phyloP scores from a whole-genome alignment of 2,329 filamentous ascomycete species.

The Aspergillus oerlinghausenensis region DNA sequence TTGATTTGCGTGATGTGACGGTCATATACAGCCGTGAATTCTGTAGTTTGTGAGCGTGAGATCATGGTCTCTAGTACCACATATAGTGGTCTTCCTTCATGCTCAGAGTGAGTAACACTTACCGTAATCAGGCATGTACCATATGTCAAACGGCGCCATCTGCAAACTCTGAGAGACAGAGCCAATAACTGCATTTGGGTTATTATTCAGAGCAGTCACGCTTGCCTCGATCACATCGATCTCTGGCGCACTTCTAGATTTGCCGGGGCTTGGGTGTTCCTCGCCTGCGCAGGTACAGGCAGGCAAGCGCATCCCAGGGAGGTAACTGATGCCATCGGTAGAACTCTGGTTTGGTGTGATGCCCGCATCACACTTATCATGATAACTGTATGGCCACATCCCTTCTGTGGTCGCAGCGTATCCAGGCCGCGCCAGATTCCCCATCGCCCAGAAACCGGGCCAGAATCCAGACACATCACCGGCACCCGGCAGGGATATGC shows the following conservation, averaged over 20 bases:
- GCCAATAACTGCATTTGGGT: slow-evolving; percentile 49
- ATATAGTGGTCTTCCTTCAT: background rate
- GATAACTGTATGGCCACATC: slow-evolving; percentile 70
- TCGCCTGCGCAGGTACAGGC: slow-evolving; percentile 61
- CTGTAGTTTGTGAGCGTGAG: slow-evolving; percentile 16
- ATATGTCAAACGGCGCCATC: slow-evolving; percentile 65
- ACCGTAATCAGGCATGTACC: slow-evolving; percentile 61
- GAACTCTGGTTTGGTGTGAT: slow-evolving; percentile 70
- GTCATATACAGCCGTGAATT: slow-evolving; percentile 64
- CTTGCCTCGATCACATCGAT: slow-evolving; percentile 70
- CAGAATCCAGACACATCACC: slow-evolving; percentile 67
- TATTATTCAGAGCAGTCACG: slow-evolving; percentile 49
- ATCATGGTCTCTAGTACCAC: background rate
- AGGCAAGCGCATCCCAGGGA: slow-evolving; percentile 67
- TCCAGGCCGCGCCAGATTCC: slow-evolving; percentile 65
- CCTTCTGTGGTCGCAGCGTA: slow-evolving; percentile 67
- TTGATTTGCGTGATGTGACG: slow-evolving; percentile 54
- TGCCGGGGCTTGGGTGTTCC: slow-evolving; percentile 63
- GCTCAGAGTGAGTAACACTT: slow-evolving; percentile 5
- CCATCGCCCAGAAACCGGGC: slow-evolving; percentile 74
- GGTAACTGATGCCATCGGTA: slow-evolving; percentile 59
- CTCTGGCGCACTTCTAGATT: slow-evolving; percentile 63
- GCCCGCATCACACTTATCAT: slow-evolving; percentile 63
- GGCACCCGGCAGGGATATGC: slow-evolving; percentile 63
- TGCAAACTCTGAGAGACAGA: slow-evolving; percentile 64